Evolutionary conservation across 2,329 filamentous ascomycete genomes (phyloP).

Genomic region (Fonsecaea monophora): DNA sequence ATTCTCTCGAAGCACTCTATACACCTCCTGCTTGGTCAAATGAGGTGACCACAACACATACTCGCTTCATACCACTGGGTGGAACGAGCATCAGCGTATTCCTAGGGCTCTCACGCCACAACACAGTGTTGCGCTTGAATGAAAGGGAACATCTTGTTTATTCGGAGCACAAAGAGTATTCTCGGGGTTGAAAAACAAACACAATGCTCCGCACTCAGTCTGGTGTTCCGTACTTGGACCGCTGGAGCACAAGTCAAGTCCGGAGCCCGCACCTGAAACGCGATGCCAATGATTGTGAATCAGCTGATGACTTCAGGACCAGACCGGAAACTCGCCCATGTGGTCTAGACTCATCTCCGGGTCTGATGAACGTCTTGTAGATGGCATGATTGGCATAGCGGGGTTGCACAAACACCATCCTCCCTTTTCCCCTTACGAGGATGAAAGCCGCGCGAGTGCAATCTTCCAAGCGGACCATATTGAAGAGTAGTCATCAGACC

Average conservation of each 20-base stretch:
- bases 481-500: slow-evolving; percentile 14
- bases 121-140: neutral
- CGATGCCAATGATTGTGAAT: neutral
- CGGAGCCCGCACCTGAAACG: slow-evolving; percentile 12
- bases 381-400: neutral
- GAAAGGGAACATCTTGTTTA: neutral
- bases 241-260: neutral
- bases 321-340: slow-evolving; percentile 1
- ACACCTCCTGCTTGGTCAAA: neutral
- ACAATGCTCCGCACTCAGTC: neutral
- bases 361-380: neutral
- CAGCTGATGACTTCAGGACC: slow-evolving; percentile 13
- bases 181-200: neutral
- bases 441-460: neutral
- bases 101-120: neutral
- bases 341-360: slow-evolving; percentile 6
- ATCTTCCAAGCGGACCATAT: slow-evolving; percentile 3
- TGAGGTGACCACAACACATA: neutral
- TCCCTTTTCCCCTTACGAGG: neutral
- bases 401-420: neutral
- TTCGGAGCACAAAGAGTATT: neutral
- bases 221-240: slow-evolving; percentile 3
- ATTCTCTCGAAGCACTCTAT: neutral
- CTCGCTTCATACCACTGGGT: slow-evolving; percentile 4
- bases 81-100: neutral